Evolutionary conservation across 2,329 filamentous ascomycete species (phyloP).

Genomic region (Microdochium bolleyi): DNA sequence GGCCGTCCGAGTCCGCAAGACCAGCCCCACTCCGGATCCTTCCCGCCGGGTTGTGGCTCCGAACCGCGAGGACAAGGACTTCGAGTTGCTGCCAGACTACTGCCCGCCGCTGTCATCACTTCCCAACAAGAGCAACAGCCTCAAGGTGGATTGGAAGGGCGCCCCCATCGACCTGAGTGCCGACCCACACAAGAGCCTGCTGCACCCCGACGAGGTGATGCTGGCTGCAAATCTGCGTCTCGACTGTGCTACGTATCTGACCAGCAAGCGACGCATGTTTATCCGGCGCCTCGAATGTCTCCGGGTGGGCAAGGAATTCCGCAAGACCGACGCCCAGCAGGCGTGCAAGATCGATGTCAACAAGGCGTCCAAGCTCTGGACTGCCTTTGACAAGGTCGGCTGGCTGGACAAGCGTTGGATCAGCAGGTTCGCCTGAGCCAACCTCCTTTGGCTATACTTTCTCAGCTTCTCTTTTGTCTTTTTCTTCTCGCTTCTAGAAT

Average conservation of each 20-base stretch:
- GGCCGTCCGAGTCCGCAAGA: constrained; percentile 17
- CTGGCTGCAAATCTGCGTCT: constrained; percentile 75
- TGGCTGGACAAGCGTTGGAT: constrained; percentile 61
- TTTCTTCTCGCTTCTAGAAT: background rate
- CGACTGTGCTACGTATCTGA: constrained; percentile 81
- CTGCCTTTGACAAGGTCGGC: constrained; percentile 77
- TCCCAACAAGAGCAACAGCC: constrained; percentile 55
- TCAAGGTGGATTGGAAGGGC: constrained; percentile 86
- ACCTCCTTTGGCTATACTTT: background rate
- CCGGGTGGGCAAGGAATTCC: constrained; percentile 70
- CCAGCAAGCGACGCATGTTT: constrained; percentile 90
- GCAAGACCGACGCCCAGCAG: constrained; percentile 92
- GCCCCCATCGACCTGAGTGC: constrained; percentile 66
- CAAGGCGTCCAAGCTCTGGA: constrained; percentile 90
- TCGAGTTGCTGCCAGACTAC: constrained; percentile 61
- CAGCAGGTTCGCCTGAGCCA: constrained; percentile 19
- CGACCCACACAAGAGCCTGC: constrained; percentile 60
- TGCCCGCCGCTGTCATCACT: constrained; percentile 63
- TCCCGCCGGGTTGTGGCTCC: constrained; percentile 46
- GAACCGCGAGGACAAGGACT: constrained; percentile 78
- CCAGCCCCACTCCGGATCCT: constrained; percentile 41
- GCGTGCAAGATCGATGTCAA: constrained; percentile 98
- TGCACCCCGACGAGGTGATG: constrained; percentile 71
- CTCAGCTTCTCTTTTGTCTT: background rate
- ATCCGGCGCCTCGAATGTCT: constrained; percentile 62